Evolutionary conservation across 106 monocot genomes (phyloP).

Genomic region (Narthecium ossifragum): DNA sequence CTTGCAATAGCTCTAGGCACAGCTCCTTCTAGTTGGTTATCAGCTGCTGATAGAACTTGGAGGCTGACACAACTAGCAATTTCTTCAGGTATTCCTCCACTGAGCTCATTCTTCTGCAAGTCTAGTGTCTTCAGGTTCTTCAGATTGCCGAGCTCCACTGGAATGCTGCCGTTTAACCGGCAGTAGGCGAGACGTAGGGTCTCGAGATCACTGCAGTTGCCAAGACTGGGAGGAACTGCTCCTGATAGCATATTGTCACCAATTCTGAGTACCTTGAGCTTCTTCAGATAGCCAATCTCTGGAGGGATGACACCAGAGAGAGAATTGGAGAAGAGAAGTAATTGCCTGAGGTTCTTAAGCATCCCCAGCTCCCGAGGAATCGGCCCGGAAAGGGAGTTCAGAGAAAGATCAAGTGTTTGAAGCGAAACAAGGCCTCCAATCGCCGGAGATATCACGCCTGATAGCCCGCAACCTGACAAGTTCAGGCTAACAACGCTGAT

Average conservation of each 20-base stretch:
- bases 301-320: constrained; percentile 60
- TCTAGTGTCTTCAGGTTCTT: constrained; percentile 30
- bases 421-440: constrained; percentile 51
- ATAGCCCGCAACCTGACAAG: constrained; percentile 58
- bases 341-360: constrained; percentile 40
- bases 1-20: constrained; percentile 47
- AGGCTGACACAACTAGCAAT: constrained; percentile 26
- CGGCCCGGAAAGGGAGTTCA: constrained; percentile 59
- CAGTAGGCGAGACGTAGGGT: constrained; percentile 51
- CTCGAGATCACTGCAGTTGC: constrained; percentile 44
- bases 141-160: constrained; percentile 38
- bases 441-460: constrained; percentile 44
- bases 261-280: constrained; percentile 55
- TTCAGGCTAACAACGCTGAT: too few relatives aligned
- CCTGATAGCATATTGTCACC: constrained; percentile 71
- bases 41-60: constrained; percentile 40
- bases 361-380: constrained; percentile 59
- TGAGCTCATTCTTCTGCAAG: constrained; percentile 38
- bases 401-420: constrained; percentile 65
- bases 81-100: constrained; percentile 35
- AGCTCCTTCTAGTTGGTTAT: constrained; percentile 49
- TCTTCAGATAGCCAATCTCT: constrained; percentile 43
- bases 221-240: constrained; percentile 39
- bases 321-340: constrained; percentile 75
- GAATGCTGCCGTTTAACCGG: constrained; percentile 58